Conservation (phyloP, 176 grass and related monocot species). For the Zea mays region Zm-B73-REFERENCE-NAM-5.0 NC_050105.1:113546501-113547000, state of each 20-base stretch:
- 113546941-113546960: constrained; percentile 2
- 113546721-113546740: background rate
- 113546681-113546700: background rate
- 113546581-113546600: background rate
- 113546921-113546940: background rate
- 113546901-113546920: background rate
- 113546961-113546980: background rate
- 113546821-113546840: background rate
- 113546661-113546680: background rate
- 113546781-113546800: background rate
- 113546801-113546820: background rate
- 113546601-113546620: constrained; percentile 1
- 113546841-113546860: constrained; percentile 1
- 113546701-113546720: background rate
- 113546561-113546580: background rate
- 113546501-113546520: too few relatives aligned
- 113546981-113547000: background rate
- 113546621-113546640: background rate
- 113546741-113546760: background rate
- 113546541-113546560: background rate
- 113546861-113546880: background rate
- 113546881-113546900: background rate
- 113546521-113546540: background rate
- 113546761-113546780: background rate
- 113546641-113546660: background rate